These are phyloP conservation scores for Malus hybrid DNA, from an alignment of 331 rosid species.

Conservation along the genomic window DNA sequence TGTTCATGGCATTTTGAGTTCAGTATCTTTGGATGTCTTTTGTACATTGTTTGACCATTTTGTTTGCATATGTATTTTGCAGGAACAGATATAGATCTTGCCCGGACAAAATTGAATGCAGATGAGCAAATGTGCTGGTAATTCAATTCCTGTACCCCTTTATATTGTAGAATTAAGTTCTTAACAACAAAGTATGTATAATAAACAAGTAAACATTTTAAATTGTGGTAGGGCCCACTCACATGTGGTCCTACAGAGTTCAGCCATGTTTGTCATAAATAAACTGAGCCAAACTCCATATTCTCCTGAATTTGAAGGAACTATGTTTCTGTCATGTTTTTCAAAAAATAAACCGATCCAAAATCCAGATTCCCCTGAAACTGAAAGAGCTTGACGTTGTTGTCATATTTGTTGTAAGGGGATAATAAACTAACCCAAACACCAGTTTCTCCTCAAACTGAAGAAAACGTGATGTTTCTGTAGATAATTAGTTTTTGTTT, in stretches of 20 bases:
- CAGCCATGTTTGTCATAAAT: neutral
- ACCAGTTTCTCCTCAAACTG: neutral
- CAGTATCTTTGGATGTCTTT: neutral
- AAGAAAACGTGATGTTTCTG: neutral
- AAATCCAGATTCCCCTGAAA: neutral
- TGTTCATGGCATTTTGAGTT: constrained; percentile 9
- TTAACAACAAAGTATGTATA: neutral
- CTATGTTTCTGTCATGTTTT: neutral
- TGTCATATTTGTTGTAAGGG: neutral
- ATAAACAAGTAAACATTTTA: neutral
- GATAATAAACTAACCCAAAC: neutral
- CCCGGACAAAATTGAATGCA: constrained; percentile 79
- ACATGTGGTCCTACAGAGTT: neutral
- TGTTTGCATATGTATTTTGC: constrained; percentile 20
- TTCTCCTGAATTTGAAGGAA: neutral
- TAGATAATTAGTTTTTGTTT: neutral
- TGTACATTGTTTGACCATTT: constrained; percentile 3
- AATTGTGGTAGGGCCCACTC: neutral
- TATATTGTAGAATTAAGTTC: neutral
- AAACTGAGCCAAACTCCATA: neutral
- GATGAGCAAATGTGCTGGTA: constrained; percentile 99
- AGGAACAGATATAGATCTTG: constrained; percentile 76
- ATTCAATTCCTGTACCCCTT: neutral
- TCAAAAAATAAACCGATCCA: neutral
- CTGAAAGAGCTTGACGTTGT: neutral